Base-by-base conservation (phyloP, 1,284 basidiomycete genomes). In the Rhodotorula mucilaginosa region DNA sequence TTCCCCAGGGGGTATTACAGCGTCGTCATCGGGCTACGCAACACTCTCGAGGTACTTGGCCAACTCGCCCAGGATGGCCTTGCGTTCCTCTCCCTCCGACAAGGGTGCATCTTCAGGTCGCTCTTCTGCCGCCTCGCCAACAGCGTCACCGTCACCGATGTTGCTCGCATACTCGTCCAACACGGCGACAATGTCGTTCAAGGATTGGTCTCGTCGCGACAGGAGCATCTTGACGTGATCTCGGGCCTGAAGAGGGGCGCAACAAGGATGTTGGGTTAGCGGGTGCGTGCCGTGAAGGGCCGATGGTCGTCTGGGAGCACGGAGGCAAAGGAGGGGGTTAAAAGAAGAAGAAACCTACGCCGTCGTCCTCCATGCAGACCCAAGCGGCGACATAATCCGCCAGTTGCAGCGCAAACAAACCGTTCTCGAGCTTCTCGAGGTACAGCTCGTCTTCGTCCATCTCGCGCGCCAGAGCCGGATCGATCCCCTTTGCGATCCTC, bases 331-430 rank as follows among this genome's bases (percentile, higher is more conserved):
- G 21, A 51, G 8, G 10, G 39, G 8, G 39, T 2, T 34, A 34
- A 8, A 34, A 8, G 34, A 10, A 13, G 12, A 10, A 10, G 39
- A 10, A 7, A 61, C 90, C 72, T 82, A 95, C 93, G 47, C 94
- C 97, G 78, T 99, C 97, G 78, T 99, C 97, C 82, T 99, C 97
- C 93, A 98, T 97, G 69, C 88, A 87, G 44, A 98, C 82, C 97
- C 97, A 99, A 1, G 91, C 94, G 44, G 98, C 82, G 63, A 97
- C 89, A 74, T 95, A 97, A 81, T 98, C 96, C 31, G 92, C 87
- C 23, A 89, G 90, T 79, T 99, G 96, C 16, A 99, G 81, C 2
- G 90, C 90, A 79, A 91, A 95, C 49, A 97, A 82, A 0, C 96
- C 97, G 3, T 88, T 87, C 68, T 97, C 93, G 39, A 98, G 82